A percentile compares a stretch with the other conserved stretches of the same genome.
phyloP scores from a whole-genome alignment of 2,329 filamentous ascomycete species.

The Trichophaea hybrida region DNA sequence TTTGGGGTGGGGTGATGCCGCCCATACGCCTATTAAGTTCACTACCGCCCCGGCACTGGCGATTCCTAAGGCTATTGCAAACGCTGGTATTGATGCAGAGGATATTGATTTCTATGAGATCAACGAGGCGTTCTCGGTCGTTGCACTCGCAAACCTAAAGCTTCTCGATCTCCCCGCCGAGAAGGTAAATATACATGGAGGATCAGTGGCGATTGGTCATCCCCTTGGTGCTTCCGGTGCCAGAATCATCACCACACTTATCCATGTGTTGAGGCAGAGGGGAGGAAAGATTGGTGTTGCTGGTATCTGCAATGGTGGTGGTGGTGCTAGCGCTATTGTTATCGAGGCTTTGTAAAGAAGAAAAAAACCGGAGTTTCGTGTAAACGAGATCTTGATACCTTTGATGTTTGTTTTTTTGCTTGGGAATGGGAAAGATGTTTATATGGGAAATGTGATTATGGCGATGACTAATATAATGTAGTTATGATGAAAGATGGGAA shows the following conservation, averaged over 20 bases:
- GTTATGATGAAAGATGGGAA: too few relatives aligned
- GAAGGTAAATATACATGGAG: constrained; percentile 90
- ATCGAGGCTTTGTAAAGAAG: constrained; percentile 44
- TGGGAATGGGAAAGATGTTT: too few relatives aligned
- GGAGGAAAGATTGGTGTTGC: constrained; percentile 86
- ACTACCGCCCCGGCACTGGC: constrained; percentile 85
- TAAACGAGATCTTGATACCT: too few relatives aligned
- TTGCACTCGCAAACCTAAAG: constrained; percentile 93
- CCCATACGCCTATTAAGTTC: constrained; percentile 82
- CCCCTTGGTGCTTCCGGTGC: constrained; percentile 88
- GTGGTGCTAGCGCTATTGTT: constrained; percentile 84
- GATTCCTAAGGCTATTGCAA: constrained; percentile 93
- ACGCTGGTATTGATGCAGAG: constrained; percentile 65
- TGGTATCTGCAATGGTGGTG: constrained; percentile 95
- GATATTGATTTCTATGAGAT: constrained; percentile 92
- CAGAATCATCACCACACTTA: constrained; percentile 78
- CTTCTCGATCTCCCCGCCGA: constrained; percentile 62
- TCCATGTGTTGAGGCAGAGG: constrained; percentile 78
- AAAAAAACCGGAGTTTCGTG: too few relatives aligned
- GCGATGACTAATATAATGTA: too few relatives aligned
- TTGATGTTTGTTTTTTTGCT: too few relatives aligned
- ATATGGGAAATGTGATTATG: too few relatives aligned
- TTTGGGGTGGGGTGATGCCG: constrained; percentile 91
- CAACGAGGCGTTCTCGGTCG: constrained; percentile 97
- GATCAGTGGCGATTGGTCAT: constrained; percentile 89